Percentiles rank a stretch among this genome's conserved stretches.
These are phyloP conservation scores for Drechslerella dactyloides DNA, from an alignment of 2,329 filamentous ascomycete genomes.

Conservation along the genomic window DNA sequence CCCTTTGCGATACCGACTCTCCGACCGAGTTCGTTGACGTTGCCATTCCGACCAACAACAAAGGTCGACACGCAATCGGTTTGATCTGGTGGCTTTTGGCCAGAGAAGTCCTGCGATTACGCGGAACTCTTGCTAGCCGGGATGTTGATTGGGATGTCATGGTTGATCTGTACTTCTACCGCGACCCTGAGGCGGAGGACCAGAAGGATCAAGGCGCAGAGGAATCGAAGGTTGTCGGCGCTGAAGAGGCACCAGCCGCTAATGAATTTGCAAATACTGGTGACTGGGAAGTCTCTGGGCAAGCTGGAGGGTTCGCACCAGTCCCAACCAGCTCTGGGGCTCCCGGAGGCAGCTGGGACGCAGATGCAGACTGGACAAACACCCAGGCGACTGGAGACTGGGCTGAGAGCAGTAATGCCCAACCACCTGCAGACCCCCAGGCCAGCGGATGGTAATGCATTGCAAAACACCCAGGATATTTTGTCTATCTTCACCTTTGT, in stretches of 20 bases:
- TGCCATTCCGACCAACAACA: slow-evolving; percentile 99
- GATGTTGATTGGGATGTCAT: slow-evolving; percentile 99
- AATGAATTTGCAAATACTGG: slow-evolving; percentile 62
- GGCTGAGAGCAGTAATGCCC: slow-evolving; percentile 61
- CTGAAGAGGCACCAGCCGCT: slow-evolving; percentile 80
- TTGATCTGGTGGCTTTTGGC: slow-evolving; percentile 99
- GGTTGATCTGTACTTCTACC: slow-evolving; percentile 99
- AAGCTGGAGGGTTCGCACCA: slow-evolving; percentile 71
- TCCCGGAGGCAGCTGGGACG: slow-evolving; percentile 69
- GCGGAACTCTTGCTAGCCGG: slow-evolving; percentile 92
- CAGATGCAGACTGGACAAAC: slow-evolving; percentile 70
- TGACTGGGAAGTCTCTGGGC: slow-evolving; percentile 83
- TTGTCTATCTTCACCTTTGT: slow-evolving; percentile 3
- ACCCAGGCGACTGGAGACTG: slow-evolving; percentile 63
- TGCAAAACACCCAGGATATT: background rate
- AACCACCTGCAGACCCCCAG: slow-evolving; percentile 57
- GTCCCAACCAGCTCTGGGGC: slow-evolving; percentile 63
- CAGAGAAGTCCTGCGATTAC: slow-evolving; percentile 98
- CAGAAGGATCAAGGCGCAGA: slow-evolving; percentile 91
- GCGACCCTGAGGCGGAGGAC: slow-evolving; percentile 98
- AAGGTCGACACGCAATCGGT: slow-evolving; percentile 99
- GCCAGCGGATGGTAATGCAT: slow-evolving; percentile 46
- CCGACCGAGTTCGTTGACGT: slow-evolving; percentile 99
- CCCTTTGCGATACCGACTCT: slow-evolving; percentile 98
- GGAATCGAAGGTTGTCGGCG: slow-evolving; percentile 82